Evolutionary conservation across 225 moss, liverwort and hornwort genomes (phyloP).

Genomic region (Rhytidiadelphus loreus): DNA sequence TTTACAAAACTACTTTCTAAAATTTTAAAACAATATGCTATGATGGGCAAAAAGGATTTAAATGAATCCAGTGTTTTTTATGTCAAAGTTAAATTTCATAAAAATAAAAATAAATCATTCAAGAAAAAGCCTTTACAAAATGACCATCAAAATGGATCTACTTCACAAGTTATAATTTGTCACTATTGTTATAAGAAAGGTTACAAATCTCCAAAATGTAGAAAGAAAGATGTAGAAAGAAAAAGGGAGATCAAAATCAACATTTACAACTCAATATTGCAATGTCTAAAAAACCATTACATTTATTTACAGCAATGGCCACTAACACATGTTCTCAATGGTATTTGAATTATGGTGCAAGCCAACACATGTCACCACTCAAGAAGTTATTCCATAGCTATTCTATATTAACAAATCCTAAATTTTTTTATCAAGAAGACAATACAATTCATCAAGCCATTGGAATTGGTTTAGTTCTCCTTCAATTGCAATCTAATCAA

Average conservation of each 20-base stretch:
- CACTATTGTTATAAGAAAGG: not conserved
- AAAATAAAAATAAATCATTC: not conserved
- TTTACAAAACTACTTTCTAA: not conserved
- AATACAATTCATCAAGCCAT: not conserved
- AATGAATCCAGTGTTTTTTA: not conserved
- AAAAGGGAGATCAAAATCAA: not conserved
- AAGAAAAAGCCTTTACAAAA: too few relatives aligned
- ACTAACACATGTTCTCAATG: fast-evolving
- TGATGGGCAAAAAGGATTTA: not conserved
- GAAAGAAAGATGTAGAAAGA: fast-evolving
- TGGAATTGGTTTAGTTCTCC: not conserved
- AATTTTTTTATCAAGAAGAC: not conserved
- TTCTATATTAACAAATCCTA: not conserved
- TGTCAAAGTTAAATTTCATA: not conserved
- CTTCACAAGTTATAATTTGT: not conserved
- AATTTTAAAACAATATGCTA: not conserved
- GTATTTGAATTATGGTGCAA: not conserved
- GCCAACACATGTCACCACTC: not conserved
- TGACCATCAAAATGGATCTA: not conserved
- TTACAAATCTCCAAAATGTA: too few relatives aligned
- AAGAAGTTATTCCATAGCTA: not conserved
- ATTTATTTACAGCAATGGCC: not conserved
- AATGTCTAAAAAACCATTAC: fast-evolving
- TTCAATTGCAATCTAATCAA: not conserved
- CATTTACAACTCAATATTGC: not conserved